Evolutionary conservation across 352 stramenopile species (phyloP).

Genomic region (Phytopythium ostracodes): DNA sequence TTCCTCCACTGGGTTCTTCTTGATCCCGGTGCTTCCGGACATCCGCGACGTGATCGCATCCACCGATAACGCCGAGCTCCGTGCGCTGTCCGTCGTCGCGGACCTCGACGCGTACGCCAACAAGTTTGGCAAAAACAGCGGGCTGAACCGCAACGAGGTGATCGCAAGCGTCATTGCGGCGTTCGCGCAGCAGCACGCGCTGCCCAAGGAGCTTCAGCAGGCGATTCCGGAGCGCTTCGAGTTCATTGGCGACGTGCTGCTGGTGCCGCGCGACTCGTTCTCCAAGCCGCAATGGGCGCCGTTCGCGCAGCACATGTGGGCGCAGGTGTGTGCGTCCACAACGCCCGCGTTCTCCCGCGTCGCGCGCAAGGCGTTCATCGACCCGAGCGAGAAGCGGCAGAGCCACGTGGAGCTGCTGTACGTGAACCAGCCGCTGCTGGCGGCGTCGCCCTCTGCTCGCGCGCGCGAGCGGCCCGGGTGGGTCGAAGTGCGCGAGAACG

Average conservation of each 20-base stretch:
- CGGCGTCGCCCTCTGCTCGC: conserved; percentile 17
- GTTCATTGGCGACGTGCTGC: conserved; percentile 69
- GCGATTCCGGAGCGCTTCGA: conserved; percentile 68
- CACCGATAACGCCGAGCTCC: conserved; percentile 28
- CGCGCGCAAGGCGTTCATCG: conserved; percentile 77
- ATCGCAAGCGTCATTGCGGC: conserved; percentile 48
- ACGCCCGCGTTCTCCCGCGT: conserved; percentile 61
- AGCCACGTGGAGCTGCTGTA: conserved; percentile 75
- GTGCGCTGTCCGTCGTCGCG: conserved; percentile 29
- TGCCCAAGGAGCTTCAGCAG: conserved; percentile 29
- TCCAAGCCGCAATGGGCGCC: conserved; percentile 45
- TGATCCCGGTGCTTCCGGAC: conserved; percentile 48
- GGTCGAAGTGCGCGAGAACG: conserved; percentile 91
- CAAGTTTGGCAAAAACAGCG: conserved; percentile 70
- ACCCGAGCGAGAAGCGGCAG: conserved; percentile 73
- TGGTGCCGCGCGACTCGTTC: conserved; percentile 68
- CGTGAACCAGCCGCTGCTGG: conserved; percentile 36
- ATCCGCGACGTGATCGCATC: conserved; percentile 27
- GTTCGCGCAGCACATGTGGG: conserved; percentile 63
- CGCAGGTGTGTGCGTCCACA: conserved; percentile 47
- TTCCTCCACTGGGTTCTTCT: conserved; percentile 21
- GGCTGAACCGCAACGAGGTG: conserved; percentile 71
- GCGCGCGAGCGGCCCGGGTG: conserved; percentile 44
- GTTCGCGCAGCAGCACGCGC: conserved; percentile 45
- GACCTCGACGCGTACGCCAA: conserved; percentile 68